phyloP scores from a whole-genome alignment of 116 monocot genomes.

The Posidonia oceanica region DNA sequence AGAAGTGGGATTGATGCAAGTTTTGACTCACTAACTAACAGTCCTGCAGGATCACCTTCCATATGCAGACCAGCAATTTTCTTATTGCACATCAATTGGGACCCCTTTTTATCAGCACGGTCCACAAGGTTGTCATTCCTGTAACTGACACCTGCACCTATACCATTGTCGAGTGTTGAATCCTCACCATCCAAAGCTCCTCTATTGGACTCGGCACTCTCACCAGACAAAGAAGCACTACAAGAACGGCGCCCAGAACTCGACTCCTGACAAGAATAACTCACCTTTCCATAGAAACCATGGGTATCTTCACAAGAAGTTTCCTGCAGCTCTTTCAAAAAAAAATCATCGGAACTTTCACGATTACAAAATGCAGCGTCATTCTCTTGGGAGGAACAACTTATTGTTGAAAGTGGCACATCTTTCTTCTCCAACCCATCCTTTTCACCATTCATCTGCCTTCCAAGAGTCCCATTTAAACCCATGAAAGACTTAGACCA shows the following conservation, averaged over 20 bases:
- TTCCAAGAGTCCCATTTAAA: neutral
- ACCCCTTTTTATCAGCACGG: neutral
- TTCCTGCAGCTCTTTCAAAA: neutral
- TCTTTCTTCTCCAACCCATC: neutral
- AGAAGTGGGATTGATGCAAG: neutral
- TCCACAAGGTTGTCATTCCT: neutral
- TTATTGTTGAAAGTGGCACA: neutral
- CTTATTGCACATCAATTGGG: neutral
- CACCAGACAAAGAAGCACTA: neutral
- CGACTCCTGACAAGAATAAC: neutral
- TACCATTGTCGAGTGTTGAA: neutral
- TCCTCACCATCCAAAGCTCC: neutral
- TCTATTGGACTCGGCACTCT: neutral
- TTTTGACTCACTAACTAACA: conserved; percentile 8
- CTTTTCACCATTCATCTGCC: neutral
- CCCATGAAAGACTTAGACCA: conserved; percentile 3
- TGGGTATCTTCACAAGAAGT: neutral
- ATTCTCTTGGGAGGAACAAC: neutral
- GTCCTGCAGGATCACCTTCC: neutral
- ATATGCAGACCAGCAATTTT: neutral
- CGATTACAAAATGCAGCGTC: neutral
- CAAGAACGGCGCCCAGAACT: too few relatives aligned
- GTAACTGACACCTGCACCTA: neutral
- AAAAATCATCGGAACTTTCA: neutral
- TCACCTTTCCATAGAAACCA: neutral